Percentiles rank a stretch among this genome's conserved stretches.
phyloP scores from a whole-genome alignment of 2,329 filamentous ascomycete genomes.

The Penicillium sp. region DNA sequence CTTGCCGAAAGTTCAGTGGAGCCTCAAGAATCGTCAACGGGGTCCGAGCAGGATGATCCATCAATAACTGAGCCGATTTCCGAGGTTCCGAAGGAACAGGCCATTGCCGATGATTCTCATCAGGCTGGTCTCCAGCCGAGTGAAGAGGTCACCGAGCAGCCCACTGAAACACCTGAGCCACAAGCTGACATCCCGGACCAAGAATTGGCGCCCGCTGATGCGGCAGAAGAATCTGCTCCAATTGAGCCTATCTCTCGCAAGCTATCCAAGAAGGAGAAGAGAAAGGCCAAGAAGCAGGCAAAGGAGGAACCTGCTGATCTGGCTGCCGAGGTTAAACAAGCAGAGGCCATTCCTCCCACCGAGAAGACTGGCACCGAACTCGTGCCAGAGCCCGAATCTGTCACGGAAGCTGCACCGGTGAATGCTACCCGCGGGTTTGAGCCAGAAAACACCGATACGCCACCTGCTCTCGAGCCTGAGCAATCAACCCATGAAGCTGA shows the following conservation, averaged over 20 bases:
- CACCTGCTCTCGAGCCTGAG: not conserved
- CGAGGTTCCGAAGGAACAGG: not conserved
- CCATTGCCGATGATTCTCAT: not conserved
- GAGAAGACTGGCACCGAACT: not conserved
- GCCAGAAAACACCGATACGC: not conserved
- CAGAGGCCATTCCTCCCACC: not conserved
- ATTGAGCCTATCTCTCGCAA: conserved; percentile 21
- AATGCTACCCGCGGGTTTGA: not conserved
- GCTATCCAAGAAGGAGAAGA: conserved; percentile 38
- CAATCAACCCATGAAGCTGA: not conserved
- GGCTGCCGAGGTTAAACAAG: not conserved
- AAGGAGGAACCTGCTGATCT: conserved; percentile 12
- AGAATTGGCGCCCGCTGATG: not conserved
- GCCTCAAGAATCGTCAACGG: conserved; percentile 4
- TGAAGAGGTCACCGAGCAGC: no score
- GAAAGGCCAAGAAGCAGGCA: conserved; percentile 28
- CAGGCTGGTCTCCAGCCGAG: conserved; percentile 2
- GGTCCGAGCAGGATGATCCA: conserved; percentile 1
- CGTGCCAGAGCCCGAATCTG: not conserved
- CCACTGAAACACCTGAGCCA: no score
- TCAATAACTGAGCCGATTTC: not conserved
- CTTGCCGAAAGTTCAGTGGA: not conserved
- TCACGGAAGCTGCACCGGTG: not conserved
- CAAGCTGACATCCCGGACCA: not conserved
- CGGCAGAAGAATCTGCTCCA: conserved; percentile 12